Evolutionary conservation across 139 green algal species (phyloP), one percentile per base, ranked within the genome.

Genomic region (Chlorella sp.): DNA sequence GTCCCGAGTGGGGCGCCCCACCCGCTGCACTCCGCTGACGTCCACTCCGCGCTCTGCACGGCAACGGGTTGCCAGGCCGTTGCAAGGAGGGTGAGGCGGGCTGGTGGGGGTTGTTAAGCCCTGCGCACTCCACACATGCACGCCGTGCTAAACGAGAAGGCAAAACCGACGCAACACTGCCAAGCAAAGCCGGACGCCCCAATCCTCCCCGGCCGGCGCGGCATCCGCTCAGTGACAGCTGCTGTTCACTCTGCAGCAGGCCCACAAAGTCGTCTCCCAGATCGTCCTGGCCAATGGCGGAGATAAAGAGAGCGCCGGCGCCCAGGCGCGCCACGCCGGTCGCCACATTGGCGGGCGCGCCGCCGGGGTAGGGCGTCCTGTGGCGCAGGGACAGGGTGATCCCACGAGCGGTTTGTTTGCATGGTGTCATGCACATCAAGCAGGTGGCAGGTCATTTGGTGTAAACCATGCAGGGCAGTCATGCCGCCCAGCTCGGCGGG

Each of bases 291-390:
- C 95, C 95, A 41, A 98, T 83, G 8, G 93, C 92, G 1, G 84
- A 91, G 7, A 98, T 46, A 40, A 98, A 95, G 16, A 85, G 82
- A 17, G 85, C 86, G 34, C 85, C 76, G 7, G 92, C 78, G 4
- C 90, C 93, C 58, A 96, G 88, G 22, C 90, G 91, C 0, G 90
- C 87, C 1, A 94, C 70, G 8, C 86, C 90, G 34, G 92, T 92
- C 41, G 92, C 94, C 38, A 98, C 95, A 76, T 98, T 98, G 80
- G 83, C 89, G 8, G 94, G 92, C 0, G 95, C 95, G 20, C 95
- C 95, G 16, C 95, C 95, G 8, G 95, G 94, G 72, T 95, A 96
- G 13, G 94, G 94, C 34, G 91, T 98, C 95, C 88, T 91, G 88
- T n/a, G 9, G 28, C 44, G 17, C 7, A 62, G 48, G 34, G 2